Percentiles rank a stretch among this genome's conserved stretches.
Conservation (phyloP, 352 stramenopile species). For the Phytophthora cajani region DNA sequence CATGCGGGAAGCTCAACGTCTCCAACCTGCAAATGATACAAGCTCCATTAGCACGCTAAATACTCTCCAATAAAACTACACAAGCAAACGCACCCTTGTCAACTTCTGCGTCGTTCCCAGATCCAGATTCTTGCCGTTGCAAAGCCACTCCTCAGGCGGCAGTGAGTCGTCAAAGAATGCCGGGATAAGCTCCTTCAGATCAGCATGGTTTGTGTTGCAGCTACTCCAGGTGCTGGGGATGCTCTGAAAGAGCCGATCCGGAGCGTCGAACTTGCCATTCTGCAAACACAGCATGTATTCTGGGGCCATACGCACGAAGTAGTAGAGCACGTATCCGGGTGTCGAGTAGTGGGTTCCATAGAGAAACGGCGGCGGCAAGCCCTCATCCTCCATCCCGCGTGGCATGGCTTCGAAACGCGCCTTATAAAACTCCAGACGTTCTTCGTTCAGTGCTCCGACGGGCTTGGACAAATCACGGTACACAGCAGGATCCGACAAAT, state of each 20-base stretch:
- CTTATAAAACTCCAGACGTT: slow-evolving; percentile 90
- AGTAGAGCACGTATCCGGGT: slow-evolving; percentile 97
- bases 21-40: slow-evolving; percentile 66
- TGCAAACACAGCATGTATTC: slow-evolving; percentile 97
- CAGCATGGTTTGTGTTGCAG: slow-evolving; percentile 87
- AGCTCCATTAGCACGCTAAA: not conserved
- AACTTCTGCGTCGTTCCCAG: slow-evolving; percentile 94
- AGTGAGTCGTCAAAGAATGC: slow-evolving; percentile 97
- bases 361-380: slow-evolving; percentile 93
- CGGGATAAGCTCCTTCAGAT: slow-evolving; percentile 99
- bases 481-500: slow-evolving; percentile 81
- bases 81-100: slow-evolving; percentile 46
- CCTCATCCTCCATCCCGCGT: slow-evolving; percentile 80
- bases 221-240: slow-evolving; percentile 94
- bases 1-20: slow-evolving; percentile 96
- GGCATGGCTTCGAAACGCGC: slow-evolving; percentile 93
- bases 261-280: slow-evolving; percentile 98
- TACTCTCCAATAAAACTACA: too few species aligned
- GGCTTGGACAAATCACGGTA: slow-evolving; percentile 97
- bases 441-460: slow-evolving; percentile 93
- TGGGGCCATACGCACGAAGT: slow-evolving; percentile 97
- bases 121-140: slow-evolving; percentile 96
- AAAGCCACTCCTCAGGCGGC: slow-evolving; percentile 89
- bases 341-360: slow-evolving; percentile 96
- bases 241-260: slow-evolving; percentile 97